Evolutionary conservation across 1,284 basidiomycete species (phyloP), one percentile per base, ranked within the genome.

Genomic region (Ganoderma leucocontextum): DNA sequence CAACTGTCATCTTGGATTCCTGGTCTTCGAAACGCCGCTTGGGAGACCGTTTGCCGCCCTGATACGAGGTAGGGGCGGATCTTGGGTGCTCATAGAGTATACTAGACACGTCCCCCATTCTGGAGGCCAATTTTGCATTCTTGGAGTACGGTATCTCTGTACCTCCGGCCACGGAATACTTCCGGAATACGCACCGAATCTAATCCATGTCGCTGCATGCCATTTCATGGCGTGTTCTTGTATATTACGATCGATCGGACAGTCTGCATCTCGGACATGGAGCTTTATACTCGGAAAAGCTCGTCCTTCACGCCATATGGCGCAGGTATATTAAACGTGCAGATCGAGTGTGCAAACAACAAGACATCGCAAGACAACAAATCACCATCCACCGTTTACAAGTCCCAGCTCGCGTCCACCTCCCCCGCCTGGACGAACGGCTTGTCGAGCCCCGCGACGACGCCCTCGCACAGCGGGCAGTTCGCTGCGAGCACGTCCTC

Each of bases 401-500:
- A 81, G 68, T 89, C 87, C 95, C 95, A 96, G 69, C 92, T 94
- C 53, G 85, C 85, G 78, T 95, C 93, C 64, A 88, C 84, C 80
- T 97, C 95, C n/a, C 88, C 92, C 44, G 91, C 88, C 75, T 86
- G 85, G 59, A 96, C 87, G 78, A 98, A 98, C 17, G 95, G 91
- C 79, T 89, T 92, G 79, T 98, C 95, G 73, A 98, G 80, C 7
- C 93, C 92, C 7, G 87, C 89, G 44, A 98, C 87, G 10, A 95
- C 90, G 68, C 93, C 92, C 79, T 98, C 96, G 79, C 97, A 98
- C 69, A 98, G 81, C 36, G 96, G 95, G 82, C 97, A 98, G 69
- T 86, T 92, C 72, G 91, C 90, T 12, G 95, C 93, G 53, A 99
- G 83, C 65, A 98, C 80, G 63, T 95, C 93, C 74, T 98, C 97